Evolutionary conservation across 2,329 filamentous ascomycete species (phyloP).

Genomic region (Fusarium palustre): DNA sequence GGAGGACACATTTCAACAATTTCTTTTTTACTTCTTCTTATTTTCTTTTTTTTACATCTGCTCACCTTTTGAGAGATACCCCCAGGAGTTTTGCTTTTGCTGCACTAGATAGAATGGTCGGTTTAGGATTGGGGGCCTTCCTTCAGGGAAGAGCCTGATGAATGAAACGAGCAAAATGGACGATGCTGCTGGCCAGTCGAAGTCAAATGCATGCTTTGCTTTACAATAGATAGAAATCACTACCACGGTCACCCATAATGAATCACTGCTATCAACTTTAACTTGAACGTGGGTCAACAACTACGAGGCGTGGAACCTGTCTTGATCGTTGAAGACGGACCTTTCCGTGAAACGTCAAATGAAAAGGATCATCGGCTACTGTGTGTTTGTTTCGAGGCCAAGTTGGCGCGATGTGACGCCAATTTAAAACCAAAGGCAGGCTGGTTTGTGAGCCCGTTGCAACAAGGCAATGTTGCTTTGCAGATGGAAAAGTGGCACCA

Average conservation of each 20-base stretch:
- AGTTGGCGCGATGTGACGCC: constrained; percentile 37
- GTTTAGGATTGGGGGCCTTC: constrained; percentile 43
- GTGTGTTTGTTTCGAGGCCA: constrained; percentile 41
- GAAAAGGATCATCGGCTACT: constrained; percentile 31
- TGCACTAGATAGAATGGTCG: constrained; percentile 45
- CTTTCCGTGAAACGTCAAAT: constrained; percentile 35
- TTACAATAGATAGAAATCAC: constrained; percentile 46
- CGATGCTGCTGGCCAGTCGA: constrained; percentile 47
- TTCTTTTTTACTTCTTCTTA: constrained; percentile 21
- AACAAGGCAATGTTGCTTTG: constrained; percentile 41
- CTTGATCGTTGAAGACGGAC: neutral
- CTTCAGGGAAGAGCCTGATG: constrained; percentile 40
- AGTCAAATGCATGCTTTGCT: constrained; percentile 40
- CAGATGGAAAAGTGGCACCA: constrained; percentile 39
- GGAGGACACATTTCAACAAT: constrained; percentile 21
- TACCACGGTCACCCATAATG: constrained; percentile 43
- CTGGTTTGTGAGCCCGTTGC: constrained; percentile 27
- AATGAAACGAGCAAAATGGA: constrained; percentile 49
- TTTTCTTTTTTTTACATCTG: constrained; percentile 39
- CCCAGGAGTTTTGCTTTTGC: constrained; percentile 43
- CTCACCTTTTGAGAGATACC: constrained; percentile 47
- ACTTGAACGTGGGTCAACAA: neutral
- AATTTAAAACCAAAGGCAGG: constrained; percentile 39
- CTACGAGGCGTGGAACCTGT: neutral
- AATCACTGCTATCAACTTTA: constrained; percentile 24